Percentiles rank a stretch among this genome's conserved stretches.
Evolutionary conservation across 495 filamentous ascomycete genomes (phyloP).

Genomic region (Trichoderma asperelloides): DNA sequence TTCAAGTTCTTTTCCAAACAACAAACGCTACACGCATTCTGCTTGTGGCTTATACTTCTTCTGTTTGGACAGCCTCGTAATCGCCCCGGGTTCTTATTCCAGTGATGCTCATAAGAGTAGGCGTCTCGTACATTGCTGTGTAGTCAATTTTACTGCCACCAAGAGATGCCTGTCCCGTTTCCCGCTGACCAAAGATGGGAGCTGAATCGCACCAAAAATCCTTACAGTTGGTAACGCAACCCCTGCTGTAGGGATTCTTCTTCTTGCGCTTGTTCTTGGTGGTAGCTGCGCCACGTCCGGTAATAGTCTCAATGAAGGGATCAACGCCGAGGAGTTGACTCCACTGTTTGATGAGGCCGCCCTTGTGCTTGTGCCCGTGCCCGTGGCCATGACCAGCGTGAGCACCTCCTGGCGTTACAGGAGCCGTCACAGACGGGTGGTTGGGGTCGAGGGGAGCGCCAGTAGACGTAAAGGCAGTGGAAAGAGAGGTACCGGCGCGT

Average conservation of each 20-base stretch:
- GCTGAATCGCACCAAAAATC: conserved; percentile 94
- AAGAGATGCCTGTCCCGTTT: conserved; percentile 64
- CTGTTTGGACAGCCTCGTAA: conserved; percentile 36
- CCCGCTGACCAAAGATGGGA: conserved; percentile 67
- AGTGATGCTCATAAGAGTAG: conserved; percentile 45
- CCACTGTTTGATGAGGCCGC: conserved; percentile 68
- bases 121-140: conserved; percentile 79
- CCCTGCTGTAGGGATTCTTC: conserved; percentile 76
- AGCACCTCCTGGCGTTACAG: conserved; percentile 25
- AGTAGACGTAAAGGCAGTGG: conserved; percentile 69
- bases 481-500: conserved; percentile 48
- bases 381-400: conserved; percentile 32
- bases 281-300: conserved; percentile 47
- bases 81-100: conserved; percentile 24
- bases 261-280: conserved; percentile 41
- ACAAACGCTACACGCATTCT: not conserved
- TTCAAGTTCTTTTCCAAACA: not conserved
- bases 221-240: conserved; percentile 75
- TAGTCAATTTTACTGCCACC: conserved; percentile 78
- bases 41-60: conserved; percentile 15
- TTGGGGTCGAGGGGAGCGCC: conserved; percentile 56
- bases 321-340: conserved; percentile 80
- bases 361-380: conserved; percentile 40
- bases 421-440: conserved; percentile 24
- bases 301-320: conserved; percentile 75